Percentiles rank a stretch among this genome's conserved stretches.
phyloP scores from a whole-genome alignment of 192 early-diverging fungal genomes.

The Coemansia sp. region DNA sequence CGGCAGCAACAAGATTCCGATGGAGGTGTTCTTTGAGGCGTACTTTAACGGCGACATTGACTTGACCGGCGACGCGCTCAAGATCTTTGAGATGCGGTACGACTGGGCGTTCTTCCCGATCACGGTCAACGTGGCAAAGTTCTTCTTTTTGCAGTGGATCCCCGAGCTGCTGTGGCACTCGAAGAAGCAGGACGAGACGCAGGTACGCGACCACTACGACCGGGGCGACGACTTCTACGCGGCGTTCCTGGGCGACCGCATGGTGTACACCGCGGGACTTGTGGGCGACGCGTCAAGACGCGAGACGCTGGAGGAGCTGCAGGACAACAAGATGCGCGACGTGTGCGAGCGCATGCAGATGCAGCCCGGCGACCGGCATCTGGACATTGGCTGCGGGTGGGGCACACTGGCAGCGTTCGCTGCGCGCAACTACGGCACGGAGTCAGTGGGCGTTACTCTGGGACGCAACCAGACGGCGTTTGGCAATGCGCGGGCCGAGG shows the following conservation, averaged over 20 bases:
- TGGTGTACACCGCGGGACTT: slow-evolving; percentile 97
- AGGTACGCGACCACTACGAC: slow-evolving; percentile 98
- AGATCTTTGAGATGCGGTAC: slow-evolving; percentile 85
- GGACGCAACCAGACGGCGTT: slow-evolving; percentile 89
- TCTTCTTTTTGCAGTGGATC: slow-evolving; percentile 94
- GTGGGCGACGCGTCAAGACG: slow-evolving; percentile 68
- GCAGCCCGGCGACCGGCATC: slow-evolving; percentile 80
- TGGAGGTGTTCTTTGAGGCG: slow-evolving; percentile 95
- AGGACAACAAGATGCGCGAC: slow-evolving; percentile 92
- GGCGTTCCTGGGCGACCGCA: slow-evolving; percentile 87
- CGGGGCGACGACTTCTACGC: slow-evolving; percentile 98
- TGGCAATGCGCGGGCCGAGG: slow-evolving; percentile 78
- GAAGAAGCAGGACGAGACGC: slow-evolving; percentile 95
- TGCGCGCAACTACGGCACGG: slow-evolving; percentile 82
- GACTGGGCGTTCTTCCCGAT: slow-evolving; percentile 93
- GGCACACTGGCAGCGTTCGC: slow-evolving; percentile 89
- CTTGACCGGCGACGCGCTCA: slow-evolving; percentile 80
- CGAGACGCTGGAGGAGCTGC: slow-evolving; percentile 91
- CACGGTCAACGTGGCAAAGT: slow-evolving; percentile 80
- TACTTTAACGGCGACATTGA: slow-evolving; percentile 98
- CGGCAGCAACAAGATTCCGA: slow-evolving; percentile 86
- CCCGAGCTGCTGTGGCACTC: slow-evolving; percentile 97
- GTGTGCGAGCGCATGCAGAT: slow-evolving; percentile 84
- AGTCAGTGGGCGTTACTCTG: slow-evolving; percentile 92
- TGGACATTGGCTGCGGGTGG: slow-evolving; percentile 99